Evolutionary conservation across 371 early-diverging fungal genomes (phyloP).

Genomic region (Mortierella sp.): DNA sequence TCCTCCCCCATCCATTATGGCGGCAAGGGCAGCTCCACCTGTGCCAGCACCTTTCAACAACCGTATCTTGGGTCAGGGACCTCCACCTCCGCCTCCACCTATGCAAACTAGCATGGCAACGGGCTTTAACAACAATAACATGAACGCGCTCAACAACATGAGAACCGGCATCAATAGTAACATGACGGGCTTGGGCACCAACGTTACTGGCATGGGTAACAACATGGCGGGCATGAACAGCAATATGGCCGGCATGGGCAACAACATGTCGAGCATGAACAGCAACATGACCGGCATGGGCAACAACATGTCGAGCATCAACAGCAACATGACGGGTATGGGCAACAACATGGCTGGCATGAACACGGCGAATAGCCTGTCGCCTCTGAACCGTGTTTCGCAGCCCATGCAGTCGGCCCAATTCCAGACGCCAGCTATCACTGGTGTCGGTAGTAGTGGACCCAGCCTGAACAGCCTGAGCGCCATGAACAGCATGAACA

Average conservation of each 20-base stretch:
- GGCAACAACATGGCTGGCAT: constrained; percentile 37
- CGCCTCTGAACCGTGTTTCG: constrained; percentile 21
- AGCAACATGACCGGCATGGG: constrained; percentile 26
- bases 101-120: constrained; percentile 52
- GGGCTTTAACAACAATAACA: constrained; percentile 37
- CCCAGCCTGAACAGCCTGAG: constrained; percentile 28
- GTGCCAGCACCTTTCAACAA: constrained; percentile 47
- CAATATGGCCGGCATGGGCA: constrained; percentile 37
- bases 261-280: constrained; percentile 15
- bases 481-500: constrained; percentile 12
- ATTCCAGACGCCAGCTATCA: constrained; percentile 48
- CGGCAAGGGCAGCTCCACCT: constrained; percentile 38
- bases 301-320: constrained; percentile 25
- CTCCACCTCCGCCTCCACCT: constrained; percentile 50
- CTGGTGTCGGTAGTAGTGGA: constrained; percentile 27
- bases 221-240: constrained; percentile 28
- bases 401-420: constrained; percentile 27
- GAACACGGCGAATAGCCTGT: constrained; percentile 13
- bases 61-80: constrained; percentile 44
- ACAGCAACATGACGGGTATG: constrained; percentile 33
- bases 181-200: constrained; percentile 28
- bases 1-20: constrained; percentile 35
- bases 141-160: constrained; percentile 32
- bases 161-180: constrained; percentile 25
- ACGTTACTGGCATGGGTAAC: constrained; percentile 25